A percentile compares a stretch with the other conserved stretches of the same genome.
Evolutionary conservation across 129 eudicot species (phyloP).

Genomic region (Flaveria brownii): DNA sequence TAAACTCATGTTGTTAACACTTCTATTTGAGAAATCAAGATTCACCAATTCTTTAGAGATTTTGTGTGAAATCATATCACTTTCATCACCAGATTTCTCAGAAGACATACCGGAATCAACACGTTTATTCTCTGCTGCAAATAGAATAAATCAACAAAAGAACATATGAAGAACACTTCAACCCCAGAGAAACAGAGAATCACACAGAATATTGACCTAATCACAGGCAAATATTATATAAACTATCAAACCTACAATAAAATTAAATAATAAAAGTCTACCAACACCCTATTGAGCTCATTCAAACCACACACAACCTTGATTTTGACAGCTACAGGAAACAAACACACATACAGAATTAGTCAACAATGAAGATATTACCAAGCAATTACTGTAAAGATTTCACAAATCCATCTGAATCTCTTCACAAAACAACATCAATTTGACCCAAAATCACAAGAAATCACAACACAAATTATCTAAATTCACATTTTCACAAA

Average conservation of each 20-base stretch:
- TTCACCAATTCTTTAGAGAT: slow-evolving; percentile 47
- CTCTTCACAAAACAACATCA: slow-evolving; percentile 23
- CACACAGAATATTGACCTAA: slow-evolving; percentile 31
- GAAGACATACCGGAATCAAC: slow-evolving; percentile 50
- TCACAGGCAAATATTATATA: slow-evolving; percentile 11
- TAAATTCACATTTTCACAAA: slow-evolving; percentile 14
- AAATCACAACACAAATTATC: slow-evolving; percentile 1
- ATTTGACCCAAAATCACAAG: slow-evolving; percentile 23
- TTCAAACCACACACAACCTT: slow-evolving; percentile 33
- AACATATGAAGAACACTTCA: slow-evolving; percentile 13
- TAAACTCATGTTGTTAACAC: slow-evolving; percentile 45
- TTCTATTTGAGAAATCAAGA: slow-evolving; percentile 38
- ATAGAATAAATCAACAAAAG: slow-evolving; percentile 20
- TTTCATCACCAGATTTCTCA: slow-evolving; percentile 65
- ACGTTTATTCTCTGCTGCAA: slow-evolving; percentile 62
- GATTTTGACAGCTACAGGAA: slow-evolving; percentile 31
- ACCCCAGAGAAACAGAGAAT: slow-evolving; percentile 21
- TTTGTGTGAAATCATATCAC: slow-evolving; percentile 40
- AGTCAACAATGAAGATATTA: slow-evolving; percentile 32
- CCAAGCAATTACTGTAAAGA: slow-evolving; percentile 25
- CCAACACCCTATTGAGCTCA: slow-evolving; percentile 3
- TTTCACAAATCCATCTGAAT: slow-evolving; percentile 26
- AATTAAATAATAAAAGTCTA: slow-evolving; percentile 1
- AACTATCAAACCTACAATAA: neutral
- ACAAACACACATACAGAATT: slow-evolving; percentile 8